Conservation (phyloP, 2,329 filamentous ascomycete genomes). For the Exophiala phaeomuriformis region DNA sequence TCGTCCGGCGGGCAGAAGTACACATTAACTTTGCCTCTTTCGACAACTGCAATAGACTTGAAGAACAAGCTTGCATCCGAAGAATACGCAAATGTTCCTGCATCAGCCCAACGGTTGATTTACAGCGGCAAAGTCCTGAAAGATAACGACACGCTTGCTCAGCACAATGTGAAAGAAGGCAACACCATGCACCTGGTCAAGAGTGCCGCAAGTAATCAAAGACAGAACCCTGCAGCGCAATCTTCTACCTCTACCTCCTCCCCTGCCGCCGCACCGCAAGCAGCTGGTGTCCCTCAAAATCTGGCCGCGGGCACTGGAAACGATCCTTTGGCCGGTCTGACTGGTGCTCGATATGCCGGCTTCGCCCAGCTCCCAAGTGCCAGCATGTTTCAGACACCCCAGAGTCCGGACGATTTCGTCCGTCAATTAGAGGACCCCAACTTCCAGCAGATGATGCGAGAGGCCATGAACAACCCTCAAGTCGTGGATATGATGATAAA, state of each 20-base stretch:
- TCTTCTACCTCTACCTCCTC: constrained; percentile 35
- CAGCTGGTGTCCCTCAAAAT: constrained; percentile 41
- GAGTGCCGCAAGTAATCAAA: constrained; percentile 80
- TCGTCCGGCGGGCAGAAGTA: constrained; percentile 86
- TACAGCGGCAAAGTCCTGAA: constrained; percentile 97
- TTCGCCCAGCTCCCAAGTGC: constrained; percentile 81
- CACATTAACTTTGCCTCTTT: constrained; percentile 68
- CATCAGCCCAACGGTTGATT: constrained; percentile 86
- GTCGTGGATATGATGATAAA: constrained; percentile 94
- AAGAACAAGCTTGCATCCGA: constrained; percentile 77
- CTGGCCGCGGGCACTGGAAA: constrained; percentile 55
- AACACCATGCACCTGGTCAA: constrained; percentile 97
- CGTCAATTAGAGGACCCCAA: constrained; percentile 83
- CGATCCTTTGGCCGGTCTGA: constrained; percentile 83
- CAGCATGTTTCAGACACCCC: constrained; percentile 87
- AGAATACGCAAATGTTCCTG: constrained; percentile 79
- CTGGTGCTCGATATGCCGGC: constrained; percentile 87
- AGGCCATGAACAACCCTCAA: constrained; percentile 89
- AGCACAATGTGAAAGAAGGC: constrained; percentile 91
- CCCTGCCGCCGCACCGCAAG: constrained; percentile 18
- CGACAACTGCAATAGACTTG: constrained; percentile 72
- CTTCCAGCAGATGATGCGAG: constrained; percentile 80
- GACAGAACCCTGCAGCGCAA: constrained; percentile 50
- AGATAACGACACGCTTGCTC: constrained; percentile 75
- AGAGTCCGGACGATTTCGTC: constrained; percentile 71